Conservation (phyloP, 257 asterid species). For the Buddleja alternifolia region DNA sequence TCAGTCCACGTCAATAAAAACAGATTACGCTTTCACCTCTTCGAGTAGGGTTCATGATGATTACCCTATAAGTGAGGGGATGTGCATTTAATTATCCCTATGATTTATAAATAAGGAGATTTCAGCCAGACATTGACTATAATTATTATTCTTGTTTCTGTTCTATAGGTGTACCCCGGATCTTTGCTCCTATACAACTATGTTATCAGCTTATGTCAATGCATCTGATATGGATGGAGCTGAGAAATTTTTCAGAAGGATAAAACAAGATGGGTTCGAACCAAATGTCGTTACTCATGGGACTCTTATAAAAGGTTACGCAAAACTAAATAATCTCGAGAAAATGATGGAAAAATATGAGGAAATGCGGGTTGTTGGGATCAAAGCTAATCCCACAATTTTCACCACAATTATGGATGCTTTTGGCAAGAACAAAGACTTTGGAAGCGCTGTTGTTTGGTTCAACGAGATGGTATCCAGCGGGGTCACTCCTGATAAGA, state of each 20-base stretch:
- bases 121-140: background rate
- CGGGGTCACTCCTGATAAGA: slow-evolving; percentile 72
- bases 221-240: slow-evolving; percentile 95
- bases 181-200: slow-evolving; percentile 88
- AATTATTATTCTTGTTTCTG: slow-evolving; percentile 7
- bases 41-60: too few relatives aligned
- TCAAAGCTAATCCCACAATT: slow-evolving; percentile 66
- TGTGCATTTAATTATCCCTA: too few relatives aligned
- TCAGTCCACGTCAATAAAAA: too few relatives aligned
- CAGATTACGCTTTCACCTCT: too few relatives aligned
- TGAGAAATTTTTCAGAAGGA: slow-evolving; percentile 80
- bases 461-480: slow-evolving; percentile 78
- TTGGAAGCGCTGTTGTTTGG: slow-evolving; percentile 78
- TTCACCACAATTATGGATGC: slow-evolving; percentile 95
- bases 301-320: slow-evolving; percentile 83
- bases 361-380: slow-evolving; percentile 63
- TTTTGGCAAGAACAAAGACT: slow-evolving; percentile 76
- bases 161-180: slow-evolving; percentile 74
- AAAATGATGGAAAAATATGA: slow-evolving; percentile 88
- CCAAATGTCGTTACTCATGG: slow-evolving; percentile 81
- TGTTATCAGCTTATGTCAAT: slow-evolving; percentile 84
- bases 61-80: too few relatives aligned
- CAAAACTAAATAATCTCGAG: slow-evolving; percentile 64
- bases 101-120: background rate
- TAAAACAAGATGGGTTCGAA: slow-evolving; percentile 72